A percentile compares a stretch with the other conserved stretches of the same genome.
phyloP scores from a whole-genome alignment of 2,329 filamentous ascomycete species.

The Aureobasidium uvarum region DNA sequence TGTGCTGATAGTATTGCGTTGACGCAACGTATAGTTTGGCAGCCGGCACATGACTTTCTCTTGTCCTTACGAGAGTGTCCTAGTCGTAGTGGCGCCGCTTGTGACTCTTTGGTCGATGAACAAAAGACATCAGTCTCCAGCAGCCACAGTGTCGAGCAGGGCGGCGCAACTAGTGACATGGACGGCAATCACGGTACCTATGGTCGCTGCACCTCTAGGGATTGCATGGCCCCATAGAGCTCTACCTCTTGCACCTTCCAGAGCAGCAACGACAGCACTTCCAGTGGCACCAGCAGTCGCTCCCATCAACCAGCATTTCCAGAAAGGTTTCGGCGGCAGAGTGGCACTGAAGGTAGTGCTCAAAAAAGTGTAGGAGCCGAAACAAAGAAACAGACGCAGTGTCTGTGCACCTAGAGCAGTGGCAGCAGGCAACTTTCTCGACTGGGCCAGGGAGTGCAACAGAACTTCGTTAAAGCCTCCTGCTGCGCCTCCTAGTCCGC shows the following conservation, averaged over 20 bases:
- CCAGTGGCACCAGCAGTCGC: constrained; percentile 28
- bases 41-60: too few species aligned
- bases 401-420: constrained; percentile 20
- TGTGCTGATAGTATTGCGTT: neutral
- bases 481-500: constrained; percentile 29
- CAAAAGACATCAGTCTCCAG: neutral
- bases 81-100: neutral
- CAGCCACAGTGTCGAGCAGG: constrained; percentile 3
- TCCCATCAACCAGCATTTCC: constrained; percentile 29
- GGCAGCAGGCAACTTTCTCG: constrained; percentile 16
- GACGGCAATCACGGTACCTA: constrained; percentile 29
- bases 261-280: constrained; percentile 26
- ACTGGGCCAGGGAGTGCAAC: constrained; percentile 25
- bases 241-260: constrained; percentile 26
- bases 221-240: constrained; percentile 15
- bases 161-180: constrained; percentile 29
- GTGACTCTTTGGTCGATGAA: neutral
- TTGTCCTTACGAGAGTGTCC: neutral
- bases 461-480: constrained; percentile 29
- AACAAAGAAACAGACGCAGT: constrained; percentile 29
- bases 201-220: constrained; percentile 26
- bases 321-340: constrained; percentile 27
- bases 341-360: constrained; percentile 26
- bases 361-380: constrained; percentile 29
- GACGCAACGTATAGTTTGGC: neutral